Conservation (phyloP, 805 yeast species). For the Yamadazyma philogaea region DNA sequence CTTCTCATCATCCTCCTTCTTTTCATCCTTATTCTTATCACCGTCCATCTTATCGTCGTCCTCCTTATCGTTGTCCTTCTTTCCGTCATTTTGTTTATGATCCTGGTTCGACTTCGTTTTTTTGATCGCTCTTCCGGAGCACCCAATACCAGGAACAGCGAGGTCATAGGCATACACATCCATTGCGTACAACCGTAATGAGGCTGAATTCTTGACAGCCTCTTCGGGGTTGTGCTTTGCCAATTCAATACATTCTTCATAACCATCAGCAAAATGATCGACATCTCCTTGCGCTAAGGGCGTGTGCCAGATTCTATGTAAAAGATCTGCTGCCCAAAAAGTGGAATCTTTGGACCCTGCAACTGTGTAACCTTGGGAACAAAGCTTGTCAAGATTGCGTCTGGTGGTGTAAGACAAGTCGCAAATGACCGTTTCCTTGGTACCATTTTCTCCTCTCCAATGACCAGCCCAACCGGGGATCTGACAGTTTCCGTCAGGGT, state of each 20-base stretch:
- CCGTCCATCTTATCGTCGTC: background rate
- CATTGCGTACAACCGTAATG: constrained; percentile 14
- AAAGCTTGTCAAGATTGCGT: constrained; percentile 27
- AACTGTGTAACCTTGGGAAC: constrained; percentile 33
- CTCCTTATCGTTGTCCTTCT: background rate
- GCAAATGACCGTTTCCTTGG: constrained; percentile 40
- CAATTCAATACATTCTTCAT: constrained; percentile 30
- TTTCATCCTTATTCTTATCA: background rate
- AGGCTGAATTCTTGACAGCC: constrained; percentile 27
- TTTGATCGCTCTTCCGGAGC: constrained; percentile 12
- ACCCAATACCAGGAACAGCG: constrained; percentile 20
- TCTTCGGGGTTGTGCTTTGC: constrained; percentile 29
- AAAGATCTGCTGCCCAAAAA: constrained; percentile 36
- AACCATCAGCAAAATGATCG: constrained; percentile 35
- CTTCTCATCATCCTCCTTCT: background rate
- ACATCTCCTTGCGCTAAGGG: constrained; percentile 28
- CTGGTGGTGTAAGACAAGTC: constrained; percentile 34
- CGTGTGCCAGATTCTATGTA: constrained; percentile 40
- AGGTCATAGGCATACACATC: constrained; percentile 21
- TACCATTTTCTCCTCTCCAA: constrained; percentile 32
- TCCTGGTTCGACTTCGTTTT: too few species aligned
- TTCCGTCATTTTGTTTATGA: background rate
- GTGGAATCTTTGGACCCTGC: constrained; percentile 19
- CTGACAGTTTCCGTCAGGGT: constrained; percentile 34
- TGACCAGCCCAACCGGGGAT: constrained; percentile 38